phyloP scores from a whole-genome alignment of 1,139 yeast genomes.

The Candida sp. region DNA sequence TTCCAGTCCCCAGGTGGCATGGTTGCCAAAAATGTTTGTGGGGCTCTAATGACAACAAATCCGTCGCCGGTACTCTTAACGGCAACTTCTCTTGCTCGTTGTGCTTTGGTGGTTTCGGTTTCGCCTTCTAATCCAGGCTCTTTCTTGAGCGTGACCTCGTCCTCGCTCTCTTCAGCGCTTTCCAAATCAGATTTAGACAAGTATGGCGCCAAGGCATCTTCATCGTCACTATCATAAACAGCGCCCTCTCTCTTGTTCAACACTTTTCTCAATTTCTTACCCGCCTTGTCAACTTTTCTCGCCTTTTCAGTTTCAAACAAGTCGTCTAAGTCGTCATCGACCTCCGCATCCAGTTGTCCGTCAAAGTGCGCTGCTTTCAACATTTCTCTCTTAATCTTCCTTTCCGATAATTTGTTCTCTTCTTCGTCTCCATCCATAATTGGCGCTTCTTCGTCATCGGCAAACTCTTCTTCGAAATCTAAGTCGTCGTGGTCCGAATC shows the following conservation, averaged over 20 bases:
- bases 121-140: conserved; percentile 42
- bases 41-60: conserved; percentile 68
- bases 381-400: conserved; percentile 90
- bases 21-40: conserved; percentile 58
- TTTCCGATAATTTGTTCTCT: conserved; percentile 89
- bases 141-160: conserved; percentile 42
- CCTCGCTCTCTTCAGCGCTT: conserved; percentile 52
- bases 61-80: conserved; percentile 65
- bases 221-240: conserved; percentile 87
- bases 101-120: conserved; percentile 14
- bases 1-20: conserved; percentile 90
- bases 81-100: conserved; percentile 35
- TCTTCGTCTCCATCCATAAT: conserved; percentile 97
- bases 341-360: conserved; percentile 63
- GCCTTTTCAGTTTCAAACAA: conserved; percentile 62
- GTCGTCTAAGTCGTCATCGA: conserved; percentile 64
- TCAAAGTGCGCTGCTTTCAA: conserved; percentile 78
- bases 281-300: conserved; percentile 91
- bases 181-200: conserved; percentile 75
- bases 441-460: conserved; percentile 99
- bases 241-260: conserved; percentile 89
- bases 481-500: conserved; percentile 91
- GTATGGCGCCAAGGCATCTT: conserved; percentile 67
- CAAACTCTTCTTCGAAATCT: conserved; percentile 97
- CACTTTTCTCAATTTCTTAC: conserved; percentile 83